Base-by-base conservation (phyloP, 768 basidiomycete genomes). In the Trametes gibbosa region DNA sequence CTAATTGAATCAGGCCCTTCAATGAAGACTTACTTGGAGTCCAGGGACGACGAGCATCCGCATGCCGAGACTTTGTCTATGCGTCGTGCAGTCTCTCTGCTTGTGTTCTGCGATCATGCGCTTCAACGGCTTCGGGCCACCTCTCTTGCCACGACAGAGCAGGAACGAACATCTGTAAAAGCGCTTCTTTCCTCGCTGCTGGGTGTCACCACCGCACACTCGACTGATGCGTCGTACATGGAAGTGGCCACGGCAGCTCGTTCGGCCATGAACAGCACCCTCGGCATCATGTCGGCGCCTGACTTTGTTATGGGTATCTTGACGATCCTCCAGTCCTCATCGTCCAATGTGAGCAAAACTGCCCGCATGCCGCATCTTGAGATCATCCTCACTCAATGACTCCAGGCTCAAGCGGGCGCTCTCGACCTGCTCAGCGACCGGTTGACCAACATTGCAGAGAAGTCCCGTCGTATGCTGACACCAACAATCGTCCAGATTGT, bases 361-460 rank as follows among this genome's bases (percentile, higher is more conserved):
- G 58, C 12, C 34, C 9, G 21, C 12, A 19, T 17, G 13, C 14
- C 48, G 52, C 65, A 14, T 19, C 17, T 50, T 1, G 40, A 21
- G 17, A 34, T 43, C 39, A 47, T 21, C 45, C 10, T 32, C 17
- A 66, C 58, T 39, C 16, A 47, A 50, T 52, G 37, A 25, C 2
- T 23, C 17, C 64, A 91, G 89, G 75, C 86, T 25, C 82, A 87
- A 70, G 65, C 73, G 9, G 88, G 85, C 54, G 89, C 89, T 10
- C 79, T 97, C 29, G 82, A 83, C 34, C 77, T 95, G 9, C 72
- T 97, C 14, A 76, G 81, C 3, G 82, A 84, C 40, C 84, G 91
- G 35, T 73, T 96, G 0, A 78, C 82, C 0, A 75, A 80, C 6
- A 77, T 96, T 52, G 75, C 84, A 5, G 74, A 79, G 9, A 75